These are phyloP conservation scores for Mycena kentingensis DNA, from an alignment of 768 basidiomycete species.

Conservation along the genomic window DNA sequence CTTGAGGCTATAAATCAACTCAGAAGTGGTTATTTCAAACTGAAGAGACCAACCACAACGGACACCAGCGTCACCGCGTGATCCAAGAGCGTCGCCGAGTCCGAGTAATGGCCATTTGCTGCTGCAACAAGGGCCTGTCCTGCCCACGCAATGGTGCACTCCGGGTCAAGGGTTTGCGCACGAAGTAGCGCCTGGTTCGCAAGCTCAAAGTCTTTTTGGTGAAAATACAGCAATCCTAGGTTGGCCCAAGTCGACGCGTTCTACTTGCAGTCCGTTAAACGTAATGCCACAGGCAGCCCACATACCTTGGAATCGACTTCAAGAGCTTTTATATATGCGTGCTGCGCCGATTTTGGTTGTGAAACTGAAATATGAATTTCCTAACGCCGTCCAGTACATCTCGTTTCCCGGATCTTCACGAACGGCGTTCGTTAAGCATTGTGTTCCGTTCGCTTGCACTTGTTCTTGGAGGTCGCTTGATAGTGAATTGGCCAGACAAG, in stretches of 20 bases:
- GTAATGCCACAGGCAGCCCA: background rate
- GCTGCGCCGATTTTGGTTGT: constrained; percentile 79
- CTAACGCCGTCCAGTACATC: constrained; percentile 82
- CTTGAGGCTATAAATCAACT: constrained; percentile 59
- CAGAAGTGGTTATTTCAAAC: background rate
- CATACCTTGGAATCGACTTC: constrained; percentile 82
- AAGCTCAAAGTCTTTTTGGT: constrained; percentile 76
- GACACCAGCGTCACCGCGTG: constrained; percentile 67
- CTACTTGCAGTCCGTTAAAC: constrained; percentile 37
- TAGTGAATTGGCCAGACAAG: constrained; percentile 40
- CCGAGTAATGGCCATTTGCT: constrained; percentile 54
- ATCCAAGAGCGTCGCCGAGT: constrained; percentile 69
- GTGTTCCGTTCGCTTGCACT: constrained; percentile 45
- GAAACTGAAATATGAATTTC: constrained; percentile 66
- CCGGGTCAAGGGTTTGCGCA: constrained; percentile 91
- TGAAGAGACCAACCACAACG: constrained; percentile 53
- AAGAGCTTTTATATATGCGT: constrained; percentile 87
- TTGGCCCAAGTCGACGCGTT: constrained; percentile 81
- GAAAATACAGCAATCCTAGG: constrained; percentile 83
- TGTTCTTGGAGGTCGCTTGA: constrained; percentile 33
- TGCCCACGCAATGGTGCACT: constrained; percentile 86
- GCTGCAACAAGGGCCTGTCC: constrained; percentile 80
- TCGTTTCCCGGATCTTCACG: constrained; percentile 71
- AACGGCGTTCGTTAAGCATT: constrained; percentile 70
- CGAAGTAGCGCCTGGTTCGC: constrained; percentile 85